phyloP scores from a whole-genome alignment of 2,329 filamentous ascomycete genomes.

The Gremmenia infestans region DNA sequence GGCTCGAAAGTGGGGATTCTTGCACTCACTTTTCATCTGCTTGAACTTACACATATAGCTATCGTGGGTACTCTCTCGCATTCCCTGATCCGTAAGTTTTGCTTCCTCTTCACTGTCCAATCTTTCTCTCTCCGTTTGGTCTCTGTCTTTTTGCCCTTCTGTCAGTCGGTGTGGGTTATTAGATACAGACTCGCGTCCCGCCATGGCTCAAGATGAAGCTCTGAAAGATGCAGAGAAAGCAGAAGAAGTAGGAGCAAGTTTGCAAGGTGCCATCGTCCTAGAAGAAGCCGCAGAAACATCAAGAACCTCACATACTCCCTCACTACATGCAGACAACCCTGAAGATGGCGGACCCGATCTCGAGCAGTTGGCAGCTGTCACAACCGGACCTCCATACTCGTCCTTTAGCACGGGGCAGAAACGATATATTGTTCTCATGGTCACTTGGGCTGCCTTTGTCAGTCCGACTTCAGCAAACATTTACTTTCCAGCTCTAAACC shows the following conservation, averaged over 20 bases:
- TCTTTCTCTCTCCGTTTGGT: slow-evolving; percentile 1
- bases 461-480: slow-evolving; percentile 32
- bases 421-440: slow-evolving; percentile 49
- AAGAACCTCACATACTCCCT: slow-evolving; percentile 1
- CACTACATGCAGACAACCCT: slow-evolving; percentile 13
- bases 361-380: slow-evolving; percentile 25
- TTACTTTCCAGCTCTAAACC: slow-evolving; percentile 31
- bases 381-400: slow-evolving; percentile 28
- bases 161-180: neutral
- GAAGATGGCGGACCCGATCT: slow-evolving; percentile 24
- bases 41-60: neutral
- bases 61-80: neutral
- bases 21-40: no score
- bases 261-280: slow-evolving; percentile 14
- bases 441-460: slow-evolving; percentile 38
- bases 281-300: slow-evolving; percentile 2
- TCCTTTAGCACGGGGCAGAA: slow-evolving; percentile 34
- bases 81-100: slow-evolving; percentile 1
- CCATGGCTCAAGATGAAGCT: slow-evolving; percentile 19
- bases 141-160: neutral
- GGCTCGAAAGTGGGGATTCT: no score
- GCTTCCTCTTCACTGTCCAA: neutral
- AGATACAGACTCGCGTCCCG: neutral
- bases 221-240: slow-evolving; percentile 18
- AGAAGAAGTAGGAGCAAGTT: slow-evolving; percentile 14